Evolutionary conservation across 2,329 filamentous ascomycete genomes (phyloP).

Genomic region (Aureobasidium sp.): DNA sequence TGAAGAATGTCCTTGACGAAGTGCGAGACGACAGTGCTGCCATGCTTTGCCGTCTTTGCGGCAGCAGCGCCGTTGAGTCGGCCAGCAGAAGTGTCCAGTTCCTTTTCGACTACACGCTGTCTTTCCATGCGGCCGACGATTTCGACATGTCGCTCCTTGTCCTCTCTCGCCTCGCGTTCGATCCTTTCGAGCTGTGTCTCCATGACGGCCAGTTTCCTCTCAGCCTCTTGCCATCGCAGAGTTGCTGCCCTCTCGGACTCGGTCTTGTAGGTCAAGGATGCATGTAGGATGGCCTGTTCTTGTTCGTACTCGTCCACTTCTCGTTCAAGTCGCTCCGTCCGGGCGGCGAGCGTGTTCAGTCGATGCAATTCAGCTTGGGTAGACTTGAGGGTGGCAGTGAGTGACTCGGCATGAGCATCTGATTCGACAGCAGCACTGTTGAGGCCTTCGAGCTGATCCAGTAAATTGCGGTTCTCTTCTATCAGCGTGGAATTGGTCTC

Average conservation of each 20-base stretch:
- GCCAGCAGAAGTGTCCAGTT: slow-evolving; percentile 71
- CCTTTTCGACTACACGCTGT: slow-evolving; percentile 72
- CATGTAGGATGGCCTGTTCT: slow-evolving; percentile 69
- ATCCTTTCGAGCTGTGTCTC: slow-evolving; percentile 85
- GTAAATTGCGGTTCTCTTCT: slow-evolving; percentile 72
- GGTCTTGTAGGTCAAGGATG: slow-evolving; percentile 57
- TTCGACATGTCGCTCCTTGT: slow-evolving; percentile 74
- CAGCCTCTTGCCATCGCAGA: slow-evolving; percentile 77
- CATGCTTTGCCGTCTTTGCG: slow-evolving; percentile 55
- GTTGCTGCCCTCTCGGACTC: slow-evolving; percentile 73
- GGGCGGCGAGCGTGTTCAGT: slow-evolving; percentile 64
- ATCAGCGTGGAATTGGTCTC: slow-evolving; percentile 64
- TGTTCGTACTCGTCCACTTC: slow-evolving; percentile 73
- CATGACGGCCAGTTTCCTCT: slow-evolving; percentile 68
- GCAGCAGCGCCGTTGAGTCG: slow-evolving; percentile 76
- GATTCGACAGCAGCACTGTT: slow-evolving; percentile 75
- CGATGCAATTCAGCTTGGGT: slow-evolving; percentile 72
- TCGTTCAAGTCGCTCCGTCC: slow-evolving; percentile 71
- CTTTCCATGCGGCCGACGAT: slow-evolving; percentile 77
- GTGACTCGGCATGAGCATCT: slow-evolving; percentile 67
- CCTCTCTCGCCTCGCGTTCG: slow-evolving; percentile 72
- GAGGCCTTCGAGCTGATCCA: slow-evolving; percentile 77
- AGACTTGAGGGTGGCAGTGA: slow-evolving; percentile 69
- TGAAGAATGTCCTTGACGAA: slow-evolving; percentile 94
- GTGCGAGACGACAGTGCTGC: slow-evolving; percentile 74